Conservation (phyloP, 805 yeast genomes). For the Metschnikowia orientalis region DNA sequence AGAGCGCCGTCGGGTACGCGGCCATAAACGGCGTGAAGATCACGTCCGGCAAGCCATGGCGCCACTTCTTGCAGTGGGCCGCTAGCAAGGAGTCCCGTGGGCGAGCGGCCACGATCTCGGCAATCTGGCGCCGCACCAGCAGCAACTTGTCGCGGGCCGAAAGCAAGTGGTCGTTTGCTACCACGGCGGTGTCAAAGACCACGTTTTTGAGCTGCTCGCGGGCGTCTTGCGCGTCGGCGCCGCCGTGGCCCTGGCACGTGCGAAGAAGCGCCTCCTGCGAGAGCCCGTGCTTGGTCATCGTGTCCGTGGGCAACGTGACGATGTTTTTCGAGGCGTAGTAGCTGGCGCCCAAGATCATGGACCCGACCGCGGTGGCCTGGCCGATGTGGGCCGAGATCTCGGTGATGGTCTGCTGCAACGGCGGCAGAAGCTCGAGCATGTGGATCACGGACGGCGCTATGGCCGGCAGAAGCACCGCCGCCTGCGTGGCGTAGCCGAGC, state of each 20-base stretch:
- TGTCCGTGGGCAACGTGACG: constrained; percentile 59
- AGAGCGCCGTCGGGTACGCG: constrained; percentile 61
- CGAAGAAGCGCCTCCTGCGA: constrained; percentile 64
- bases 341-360: constrained; percentile 54
- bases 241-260: constrained; percentile 40
- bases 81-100: constrained; percentile 23
- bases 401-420: constrained; percentile 42
- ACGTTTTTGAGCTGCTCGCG: constrained; percentile 48
- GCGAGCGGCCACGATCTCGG: constrained; percentile 21
- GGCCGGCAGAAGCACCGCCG: constrained; percentile 50
- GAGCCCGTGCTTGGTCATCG: constrained; percentile 47
- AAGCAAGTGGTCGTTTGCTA: constrained; percentile 76
- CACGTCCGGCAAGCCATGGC: constrained; percentile 53
- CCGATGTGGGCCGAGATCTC: constrained; percentile 79
- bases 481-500: constrained; percentile 62
- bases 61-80: constrained; percentile 35
- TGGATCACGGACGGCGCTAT: constrained; percentile 53
- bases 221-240: constrained; percentile 25
- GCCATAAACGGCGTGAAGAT: constrained; percentile 64
- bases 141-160: constrained; percentile 58
- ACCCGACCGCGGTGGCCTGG: constrained; percentile 70
- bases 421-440: constrained; percentile 43
- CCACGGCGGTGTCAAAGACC: constrained; percentile 63
- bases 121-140: constrained; percentile 36
- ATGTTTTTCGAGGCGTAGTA: constrained; percentile 53